Conservation (phyloP, 129 eudicot genomes). For the Lonicera japonica region DNA sequence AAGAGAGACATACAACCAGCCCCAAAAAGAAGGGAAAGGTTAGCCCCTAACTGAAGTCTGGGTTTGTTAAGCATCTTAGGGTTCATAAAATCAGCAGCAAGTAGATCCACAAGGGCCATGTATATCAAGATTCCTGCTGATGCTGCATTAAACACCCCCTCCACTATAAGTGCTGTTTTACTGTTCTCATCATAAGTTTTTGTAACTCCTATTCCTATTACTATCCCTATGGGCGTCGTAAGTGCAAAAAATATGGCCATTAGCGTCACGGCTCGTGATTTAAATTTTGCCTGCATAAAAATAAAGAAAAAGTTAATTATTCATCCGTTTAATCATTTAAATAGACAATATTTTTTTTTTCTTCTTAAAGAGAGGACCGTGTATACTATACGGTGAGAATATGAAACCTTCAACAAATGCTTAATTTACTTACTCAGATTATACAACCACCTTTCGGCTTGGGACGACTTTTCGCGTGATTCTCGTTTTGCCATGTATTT, state of each 20-base stretch:
- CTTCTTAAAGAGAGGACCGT: too few species aligned
- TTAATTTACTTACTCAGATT: too few species aligned
- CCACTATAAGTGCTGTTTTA: neutral
- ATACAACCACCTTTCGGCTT: too few species aligned
- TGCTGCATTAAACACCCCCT: slow-evolving; percentile 9
- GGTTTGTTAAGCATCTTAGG: neutral
- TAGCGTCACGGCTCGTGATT: neutral
- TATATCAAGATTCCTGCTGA: slow-evolving; percentile 13
- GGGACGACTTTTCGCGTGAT: too few species aligned
- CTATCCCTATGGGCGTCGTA: slow-evolving; percentile 9
- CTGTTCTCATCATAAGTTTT: neutral
- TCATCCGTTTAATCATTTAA: too few species aligned
- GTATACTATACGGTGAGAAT: too few species aligned
- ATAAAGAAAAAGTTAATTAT: too few species aligned
- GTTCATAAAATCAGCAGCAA: slow-evolving; percentile 5
- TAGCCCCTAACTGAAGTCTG: neutral
- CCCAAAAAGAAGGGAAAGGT: slow-evolving; percentile 10
- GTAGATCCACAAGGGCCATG: slow-evolving; percentile 14
- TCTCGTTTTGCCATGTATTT: too few species aligned
- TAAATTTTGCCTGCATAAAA: slow-evolving; percentile 4
- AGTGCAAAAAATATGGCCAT: slow-evolving; percentile 9
- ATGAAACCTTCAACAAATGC: too few species aligned
- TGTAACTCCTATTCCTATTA: neutral
- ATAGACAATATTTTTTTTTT: too few species aligned
- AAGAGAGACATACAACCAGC: slow-evolving; percentile 12